A percentile compares a stretch with the other conserved stretches of the same genome.
These are phyloP conservation scores for Ceratobasidium sp. DNA, from an alignment of 1,284 basidiomycete species.

Conservation along the genomic window DNA sequence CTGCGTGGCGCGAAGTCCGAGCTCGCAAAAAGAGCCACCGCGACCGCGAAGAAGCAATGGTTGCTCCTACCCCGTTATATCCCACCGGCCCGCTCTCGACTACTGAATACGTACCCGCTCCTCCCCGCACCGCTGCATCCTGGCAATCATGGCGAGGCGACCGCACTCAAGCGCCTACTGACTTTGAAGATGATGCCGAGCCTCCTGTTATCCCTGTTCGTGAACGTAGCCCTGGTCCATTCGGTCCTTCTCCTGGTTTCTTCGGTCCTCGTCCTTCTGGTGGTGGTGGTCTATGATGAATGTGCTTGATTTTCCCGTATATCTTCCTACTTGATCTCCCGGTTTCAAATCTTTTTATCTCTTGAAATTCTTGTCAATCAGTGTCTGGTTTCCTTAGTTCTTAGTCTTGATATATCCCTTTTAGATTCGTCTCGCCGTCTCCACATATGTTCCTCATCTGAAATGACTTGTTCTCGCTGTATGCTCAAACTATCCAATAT, in stretches of 20 bases:
- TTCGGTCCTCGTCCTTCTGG: constrained; percentile 45
- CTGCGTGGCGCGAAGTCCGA: constrained; percentile 42
- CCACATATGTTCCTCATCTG: constrained; percentile 17
- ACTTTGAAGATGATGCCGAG: constrained; percentile 31
- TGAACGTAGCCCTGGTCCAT: constrained; percentile 48
- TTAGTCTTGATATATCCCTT: not conserved
- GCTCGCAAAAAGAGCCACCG: constrained; percentile 45
- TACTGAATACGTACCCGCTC: constrained; percentile 43
- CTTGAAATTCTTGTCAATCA: not conserved
- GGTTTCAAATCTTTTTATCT: constrained; percentile 16
- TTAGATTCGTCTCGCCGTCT: not conserved
- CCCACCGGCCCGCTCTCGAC: constrained; percentile 44
- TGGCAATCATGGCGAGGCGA: constrained; percentile 45
- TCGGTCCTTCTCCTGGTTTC: constrained; percentile 47
- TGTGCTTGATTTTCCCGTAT: not conserved
- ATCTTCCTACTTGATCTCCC: constrained; percentile 15
- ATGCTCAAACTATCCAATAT: constrained; percentile 18
- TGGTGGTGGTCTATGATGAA: constrained; percentile 27
- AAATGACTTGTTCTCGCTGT: constrained; percentile 3
- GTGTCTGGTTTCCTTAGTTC: not conserved
- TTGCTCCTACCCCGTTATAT: constrained; percentile 38
- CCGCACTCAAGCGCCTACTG: constrained; percentile 36
- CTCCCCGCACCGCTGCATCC: constrained; percentile 42
- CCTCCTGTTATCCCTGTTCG: constrained; percentile 47
- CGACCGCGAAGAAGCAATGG: constrained; percentile 44